phyloP scores from a whole-genome alignment of 257 asterid genomes.

The Parsonsia alboflavescens region DNA sequence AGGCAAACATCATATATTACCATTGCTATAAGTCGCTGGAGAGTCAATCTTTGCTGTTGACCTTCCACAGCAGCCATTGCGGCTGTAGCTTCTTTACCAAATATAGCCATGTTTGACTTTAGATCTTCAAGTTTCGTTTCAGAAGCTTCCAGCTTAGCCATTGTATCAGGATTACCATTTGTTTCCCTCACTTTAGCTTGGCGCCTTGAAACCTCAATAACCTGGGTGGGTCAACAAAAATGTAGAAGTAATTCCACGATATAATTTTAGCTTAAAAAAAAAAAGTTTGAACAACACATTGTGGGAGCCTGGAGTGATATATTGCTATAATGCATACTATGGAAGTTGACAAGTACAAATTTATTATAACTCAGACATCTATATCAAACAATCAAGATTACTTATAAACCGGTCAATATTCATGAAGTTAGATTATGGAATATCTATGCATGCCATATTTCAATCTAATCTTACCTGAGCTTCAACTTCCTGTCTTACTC shows the following conservation, averaged over 20 bases:
- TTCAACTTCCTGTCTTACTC: conserved; percentile 97
- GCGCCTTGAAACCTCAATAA: conserved; percentile 59
- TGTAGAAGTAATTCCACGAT: conserved; percentile 13
- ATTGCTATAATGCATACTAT: neutral
- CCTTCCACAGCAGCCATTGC: conserved; percentile 68
- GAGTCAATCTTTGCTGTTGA: conserved; percentile 63
- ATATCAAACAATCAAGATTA: neutral
- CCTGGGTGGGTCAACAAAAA: conserved; percentile 36
- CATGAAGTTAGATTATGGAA: neutral
- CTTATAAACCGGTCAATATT: neutral
- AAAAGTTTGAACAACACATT: neutral
- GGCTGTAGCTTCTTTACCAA: conserved; percentile 63
- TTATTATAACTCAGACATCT: neutral
- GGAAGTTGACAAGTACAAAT: neutral
- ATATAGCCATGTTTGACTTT: conserved; percentile 47
- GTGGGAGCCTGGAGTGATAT: neutral
- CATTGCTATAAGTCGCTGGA: conserved; percentile 53
- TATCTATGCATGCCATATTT: neutral
- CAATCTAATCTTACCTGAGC: conserved; percentile 62
- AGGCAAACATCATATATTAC: conserved; percentile 24
- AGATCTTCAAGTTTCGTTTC: conserved; percentile 60
- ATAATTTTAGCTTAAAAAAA: neutral
- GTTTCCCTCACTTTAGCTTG: conserved; percentile 50
- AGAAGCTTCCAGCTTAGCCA: conserved; percentile 48
- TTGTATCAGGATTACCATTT: conserved; percentile 37